Evolutionary conservation across 768 basidiomycete genomes (phyloP), one percentile per base, ranked within the genome.

Genomic region (Pisolithus albus): DNA sequence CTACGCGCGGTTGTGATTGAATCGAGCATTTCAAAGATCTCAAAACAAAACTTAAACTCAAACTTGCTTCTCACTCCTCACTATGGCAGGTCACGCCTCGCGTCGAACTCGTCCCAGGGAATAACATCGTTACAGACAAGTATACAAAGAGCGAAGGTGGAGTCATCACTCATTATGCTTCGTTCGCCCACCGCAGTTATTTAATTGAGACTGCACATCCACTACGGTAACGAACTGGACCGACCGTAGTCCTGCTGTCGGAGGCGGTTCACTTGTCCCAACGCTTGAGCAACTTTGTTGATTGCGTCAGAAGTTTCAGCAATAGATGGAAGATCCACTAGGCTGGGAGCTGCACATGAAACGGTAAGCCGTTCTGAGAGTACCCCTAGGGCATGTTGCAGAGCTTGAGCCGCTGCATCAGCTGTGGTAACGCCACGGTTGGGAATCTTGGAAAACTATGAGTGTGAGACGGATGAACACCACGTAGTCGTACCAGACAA

Each of bases 231-330:
- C 52, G 59, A 40, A 23, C 59, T 52, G 38, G 45, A 41, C 37
- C 49, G 42, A 46, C 30, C 21, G 21, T 43, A 21, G 19, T 49
- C 50, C 41, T 68, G 74, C 70, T 72, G 70, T 53, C 80, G 79
- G 48, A 87, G 66, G 50, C 80, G 74, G 52, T 75, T 79, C 49
- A 87, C 76, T 52, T 84, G 76, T 8, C 69, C 67, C 54, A 88
- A 68, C 6, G 86, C 85, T 52, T 78, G 75, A 1, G 79, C 73
- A 7, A 85, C 79, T 61, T 86, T 86, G 40, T 70, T 65, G 28
- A 90, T 83, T 1, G 84, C 78, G 55, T 88, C 85, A n/a, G 86
- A 84, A 15, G 78, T 79, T 43, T 70, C 66, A 38, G 74, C 77
- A 46, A 90, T 77, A 5, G 75, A 69, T 21, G 59, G 47, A 30